Evolutionary conservation across 352 stramenopile species (phyloP).

Genomic region (Aphanomyces cochlioides): DNA sequence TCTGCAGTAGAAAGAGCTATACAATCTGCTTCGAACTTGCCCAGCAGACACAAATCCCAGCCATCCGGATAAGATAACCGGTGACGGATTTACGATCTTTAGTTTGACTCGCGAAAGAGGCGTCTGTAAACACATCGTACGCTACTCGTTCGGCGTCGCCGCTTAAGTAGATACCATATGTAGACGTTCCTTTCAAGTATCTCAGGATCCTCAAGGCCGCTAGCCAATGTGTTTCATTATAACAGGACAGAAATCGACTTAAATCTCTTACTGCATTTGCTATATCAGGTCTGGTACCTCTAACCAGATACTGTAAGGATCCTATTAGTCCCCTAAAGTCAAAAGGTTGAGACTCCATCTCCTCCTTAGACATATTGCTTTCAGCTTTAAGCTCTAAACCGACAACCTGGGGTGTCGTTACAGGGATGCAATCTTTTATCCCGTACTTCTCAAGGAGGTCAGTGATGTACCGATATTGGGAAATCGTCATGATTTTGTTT

Average conservation of each 20-base stretch:
- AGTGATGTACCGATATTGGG: constrained; percentile 16
- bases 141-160: background rate
- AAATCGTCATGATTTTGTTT: constrained; percentile 14
- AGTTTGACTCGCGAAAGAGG: background rate
- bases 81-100: constrained; percentile 29
- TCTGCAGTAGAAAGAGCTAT: constrained; percentile 5
- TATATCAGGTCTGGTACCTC: constrained; percentile 35
- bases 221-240: constrained; percentile 37
- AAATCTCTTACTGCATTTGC: constrained; percentile 37
- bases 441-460: constrained; percentile 21
- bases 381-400: constrained; percentile 27
- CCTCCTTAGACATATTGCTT: constrained; percentile 29
- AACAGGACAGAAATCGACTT: constrained; percentile 37
- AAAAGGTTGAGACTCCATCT: constrained; percentile 29
- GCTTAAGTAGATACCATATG: background rate
- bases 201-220: constrained; percentile 32
- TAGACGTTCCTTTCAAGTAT: constrained; percentile 29
- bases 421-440: background rate
- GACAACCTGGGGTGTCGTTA: constrained; percentile 28
- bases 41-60: constrained; percentile 28
- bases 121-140: constrained; percentile 1
- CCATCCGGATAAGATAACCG: constrained; percentile 29
- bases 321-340: constrained; percentile 25
- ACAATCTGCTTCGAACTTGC: constrained; percentile 18
- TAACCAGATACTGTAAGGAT: constrained; percentile 37